These are phyloP conservation scores for Clavaria fumosa DNA, from an alignment of 768 basidiomycete species.

Conservation along the genomic window DNA sequence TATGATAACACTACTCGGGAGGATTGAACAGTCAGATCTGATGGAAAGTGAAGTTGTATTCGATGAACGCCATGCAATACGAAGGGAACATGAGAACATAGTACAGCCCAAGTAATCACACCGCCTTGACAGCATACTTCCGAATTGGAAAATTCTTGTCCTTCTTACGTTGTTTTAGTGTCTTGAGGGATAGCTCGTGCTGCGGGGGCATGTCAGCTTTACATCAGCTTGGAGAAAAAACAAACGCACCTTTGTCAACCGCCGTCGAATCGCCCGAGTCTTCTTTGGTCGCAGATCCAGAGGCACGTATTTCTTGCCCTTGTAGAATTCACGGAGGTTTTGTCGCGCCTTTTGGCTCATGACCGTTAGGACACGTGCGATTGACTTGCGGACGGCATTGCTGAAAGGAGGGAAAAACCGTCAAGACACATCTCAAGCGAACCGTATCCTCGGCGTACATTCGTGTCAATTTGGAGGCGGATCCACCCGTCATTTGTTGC, in stretches of 20 bases:
- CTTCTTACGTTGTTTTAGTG: slow-evolving; percentile 89
- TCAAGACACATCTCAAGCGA: slow-evolving; percentile 10
- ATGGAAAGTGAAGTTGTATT: too few relatives aligned
- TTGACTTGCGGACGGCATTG: slow-evolving; percentile 92
- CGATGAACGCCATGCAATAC: too few relatives aligned
- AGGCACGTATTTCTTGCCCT: slow-evolving; percentile 89
- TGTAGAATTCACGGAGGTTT: slow-evolving; percentile 96
- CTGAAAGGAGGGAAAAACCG: slow-evolving; percentile 26
- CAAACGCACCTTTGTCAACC: slow-evolving; percentile 67
- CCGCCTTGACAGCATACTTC: slow-evolving; percentile 95
- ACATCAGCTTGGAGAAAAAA: background rate
- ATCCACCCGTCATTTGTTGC: slow-evolving; percentile 94
- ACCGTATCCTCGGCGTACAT: too few relatives aligned
- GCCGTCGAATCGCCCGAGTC: slow-evolving; percentile 95
- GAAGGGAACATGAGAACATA: too few relatives aligned
- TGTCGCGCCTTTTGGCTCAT: slow-evolving; percentile 97
- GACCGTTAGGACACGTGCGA: slow-evolving; percentile 95
- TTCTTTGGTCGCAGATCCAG: slow-evolving; percentile 97
- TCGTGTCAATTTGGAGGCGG: slow-evolving; percentile 90
- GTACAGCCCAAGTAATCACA: slow-evolving; percentile 21
- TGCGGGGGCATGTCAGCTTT: slow-evolving; percentile 16
- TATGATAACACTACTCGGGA: too few relatives aligned
- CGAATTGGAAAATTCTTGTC: slow-evolving; percentile 84
- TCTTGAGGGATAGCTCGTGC: slow-evolving; percentile 78
- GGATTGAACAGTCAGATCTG: too few relatives aligned